Conservation (phyloP, 805 yeast species). For the Millerago galiae region DNA sequence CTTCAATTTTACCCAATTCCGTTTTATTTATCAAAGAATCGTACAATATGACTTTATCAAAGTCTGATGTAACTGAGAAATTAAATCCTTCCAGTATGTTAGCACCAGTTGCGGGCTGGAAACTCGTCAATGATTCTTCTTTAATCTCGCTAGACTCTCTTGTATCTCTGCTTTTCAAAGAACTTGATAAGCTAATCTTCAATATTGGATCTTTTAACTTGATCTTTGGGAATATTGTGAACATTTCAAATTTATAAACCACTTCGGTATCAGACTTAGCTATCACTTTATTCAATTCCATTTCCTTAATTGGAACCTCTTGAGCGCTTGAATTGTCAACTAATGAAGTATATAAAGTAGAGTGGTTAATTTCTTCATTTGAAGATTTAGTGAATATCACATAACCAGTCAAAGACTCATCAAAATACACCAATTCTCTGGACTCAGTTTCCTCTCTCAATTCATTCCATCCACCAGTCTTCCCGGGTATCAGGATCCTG, state of each 20-base stretch:
- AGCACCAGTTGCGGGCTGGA: constrained; percentile 17
- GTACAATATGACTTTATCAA: constrained; percentile 8
- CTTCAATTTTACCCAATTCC: constrained; percentile 2
- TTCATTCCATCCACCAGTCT: not conserved
- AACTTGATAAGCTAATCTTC: constrained; percentile 7
- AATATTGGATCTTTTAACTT: constrained; percentile 16
- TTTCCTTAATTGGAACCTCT: not conserved
- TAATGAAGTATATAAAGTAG: not conserved
- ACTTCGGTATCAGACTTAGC: not conserved
- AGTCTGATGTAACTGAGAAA: constrained; percentile 2
- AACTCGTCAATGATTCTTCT: not conserved
- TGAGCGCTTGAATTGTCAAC: not conserved
- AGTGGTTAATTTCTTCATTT: not conserved
- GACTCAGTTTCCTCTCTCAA: not conserved
- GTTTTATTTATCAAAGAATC: constrained; percentile 16
- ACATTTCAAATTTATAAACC: constrained; percentile 11
- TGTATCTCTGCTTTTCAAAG: not conserved
- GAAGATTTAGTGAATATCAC: constrained; percentile 4
- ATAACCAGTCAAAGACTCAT: constrained; percentile 11
- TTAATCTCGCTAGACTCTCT: not conserved
- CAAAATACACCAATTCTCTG: constrained; percentile 8
- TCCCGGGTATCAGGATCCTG: not conserved
- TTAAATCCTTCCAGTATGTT: constrained; percentile 16
- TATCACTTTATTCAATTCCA: not conserved
- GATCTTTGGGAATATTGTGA: constrained; percentile 19